Conservation (phyloP, 1,284 basidiomycete genomes). For the Apiotrichum siamense region DNA sequence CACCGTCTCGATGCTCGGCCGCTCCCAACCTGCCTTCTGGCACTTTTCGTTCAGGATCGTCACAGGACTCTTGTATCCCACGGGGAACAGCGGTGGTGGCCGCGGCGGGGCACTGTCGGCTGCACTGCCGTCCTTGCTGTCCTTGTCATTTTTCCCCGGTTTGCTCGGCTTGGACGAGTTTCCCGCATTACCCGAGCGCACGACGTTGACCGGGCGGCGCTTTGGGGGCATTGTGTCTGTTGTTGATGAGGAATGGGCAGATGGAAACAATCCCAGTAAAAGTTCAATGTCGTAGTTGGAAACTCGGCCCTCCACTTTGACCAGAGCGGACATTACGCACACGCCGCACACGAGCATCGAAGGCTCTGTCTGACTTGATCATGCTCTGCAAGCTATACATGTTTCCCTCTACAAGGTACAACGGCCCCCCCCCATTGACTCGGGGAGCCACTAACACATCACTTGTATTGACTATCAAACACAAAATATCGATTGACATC, state of each 20-base stretch:
- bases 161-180: slow-evolving; percentile 60
- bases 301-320: neutral
- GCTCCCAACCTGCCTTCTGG: slow-evolving; percentile 79
- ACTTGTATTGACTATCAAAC: no score
- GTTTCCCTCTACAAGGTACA: neutral
- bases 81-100: slow-evolving; percentile 61
- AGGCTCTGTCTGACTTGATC: no score
- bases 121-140: slow-evolving; percentile 12
- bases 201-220: slow-evolving; percentile 58
- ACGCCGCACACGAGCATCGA: no score
- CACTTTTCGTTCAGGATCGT: slow-evolving; percentile 74
- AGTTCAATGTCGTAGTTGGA: no score
- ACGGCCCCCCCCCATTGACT: no score
- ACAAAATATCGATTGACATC: neutral
- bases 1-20: slow-evolving; percentile 66
- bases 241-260: neutral
- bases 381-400: no score
- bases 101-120: slow-evolving; percentile 25
- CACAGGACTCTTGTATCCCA: slow-evolving; percentile 73
- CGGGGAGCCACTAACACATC: no score
- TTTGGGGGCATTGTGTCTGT: slow-evolving; percentile 58
- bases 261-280: no score
- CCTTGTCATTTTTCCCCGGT: slow-evolving; percentile 21
- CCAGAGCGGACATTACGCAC: no score
- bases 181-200: slow-evolving; percentile 78